Evolutionary conservation across 257 asterid genomes (phyloP).

Genomic region (Prunella vulgaris): DNA sequence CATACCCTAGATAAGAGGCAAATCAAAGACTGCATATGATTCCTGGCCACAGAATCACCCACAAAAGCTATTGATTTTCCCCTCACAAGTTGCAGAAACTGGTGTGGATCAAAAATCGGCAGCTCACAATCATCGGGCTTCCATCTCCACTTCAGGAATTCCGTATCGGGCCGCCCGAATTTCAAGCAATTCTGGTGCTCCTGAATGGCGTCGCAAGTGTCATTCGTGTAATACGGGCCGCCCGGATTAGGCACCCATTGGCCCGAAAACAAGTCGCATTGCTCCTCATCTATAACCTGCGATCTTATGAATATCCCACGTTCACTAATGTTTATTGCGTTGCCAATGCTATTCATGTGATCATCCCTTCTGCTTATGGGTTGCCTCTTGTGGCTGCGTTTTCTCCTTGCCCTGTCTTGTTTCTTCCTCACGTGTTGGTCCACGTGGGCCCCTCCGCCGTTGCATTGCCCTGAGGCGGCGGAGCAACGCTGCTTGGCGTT

Average conservation of each 20-base stretch:
- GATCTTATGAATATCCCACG: constrained; percentile 17
- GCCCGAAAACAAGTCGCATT: constrained; percentile 68
- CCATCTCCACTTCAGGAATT: constrained; percentile 59
- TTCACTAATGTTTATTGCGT: not conserved
- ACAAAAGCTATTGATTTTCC: constrained; percentile 60
- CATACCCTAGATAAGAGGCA: constrained; percentile 57
- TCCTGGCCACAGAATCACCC: constrained; percentile 65
- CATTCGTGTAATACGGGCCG: constrained; percentile 70
- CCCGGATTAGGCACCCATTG: constrained; percentile 74
- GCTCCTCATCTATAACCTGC: constrained; percentile 17
- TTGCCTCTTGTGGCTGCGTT: constrained; percentile 5
- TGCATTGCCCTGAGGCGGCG: constrained; percentile 8
- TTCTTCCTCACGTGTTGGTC: not conserved
- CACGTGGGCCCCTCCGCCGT: not conserved
- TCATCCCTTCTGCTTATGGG: not conserved
- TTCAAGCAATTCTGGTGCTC: constrained; percentile 65
- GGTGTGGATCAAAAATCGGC: constrained; percentile 30
- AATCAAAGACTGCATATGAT: constrained; percentile 64
- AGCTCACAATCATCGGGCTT: constrained; percentile 59
- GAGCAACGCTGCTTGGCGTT: constrained; percentile 10
- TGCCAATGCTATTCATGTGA: not conserved
- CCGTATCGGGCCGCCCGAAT: constrained; percentile 54
- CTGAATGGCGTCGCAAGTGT: constrained; percentile 43
- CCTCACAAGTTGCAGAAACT: constrained; percentile 38
- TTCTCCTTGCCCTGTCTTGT: constrained; percentile 21